These are phyloP conservation scores for Aspergillus carlsbadensis DNA, from an alignment of 495 filamentous ascomycete species.

Conservation along the genomic window DNA sequence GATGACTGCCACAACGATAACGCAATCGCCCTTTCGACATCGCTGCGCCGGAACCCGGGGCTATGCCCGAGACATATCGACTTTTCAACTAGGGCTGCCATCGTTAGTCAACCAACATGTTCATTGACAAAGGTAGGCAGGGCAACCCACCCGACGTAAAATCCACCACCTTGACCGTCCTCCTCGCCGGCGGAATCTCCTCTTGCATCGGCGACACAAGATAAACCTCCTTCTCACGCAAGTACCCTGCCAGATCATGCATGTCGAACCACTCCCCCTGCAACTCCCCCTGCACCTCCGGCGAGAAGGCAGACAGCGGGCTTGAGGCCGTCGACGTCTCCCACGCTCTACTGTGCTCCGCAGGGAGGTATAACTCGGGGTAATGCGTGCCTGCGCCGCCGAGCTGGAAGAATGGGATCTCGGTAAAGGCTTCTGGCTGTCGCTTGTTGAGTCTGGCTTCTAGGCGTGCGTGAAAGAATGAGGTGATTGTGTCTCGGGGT, in stretches of 20 bases:
- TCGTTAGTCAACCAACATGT: not conserved
- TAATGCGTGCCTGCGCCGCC: constrained; percentile 5
- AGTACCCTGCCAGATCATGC: not conserved
- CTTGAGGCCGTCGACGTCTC: not conserved
- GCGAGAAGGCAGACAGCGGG: not conserved
- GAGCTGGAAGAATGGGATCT: not conserved
- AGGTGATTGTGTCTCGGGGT: not conserved
- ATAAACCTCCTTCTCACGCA: not conserved
- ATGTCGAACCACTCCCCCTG: constrained; percentile 5
- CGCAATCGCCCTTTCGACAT: not conserved
- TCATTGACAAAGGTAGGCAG: not conserved
- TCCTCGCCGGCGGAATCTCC: not conserved
- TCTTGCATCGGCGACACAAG: not conserved
- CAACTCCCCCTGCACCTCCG: not conserved
- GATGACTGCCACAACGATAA: too few relatives aligned
- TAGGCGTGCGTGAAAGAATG: not conserved
- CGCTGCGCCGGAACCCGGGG: not conserved
- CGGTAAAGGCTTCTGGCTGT: not conserved
- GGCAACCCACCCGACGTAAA: not conserved
- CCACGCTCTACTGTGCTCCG: not conserved
- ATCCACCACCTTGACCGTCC: not conserved
- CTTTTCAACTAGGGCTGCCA: not conserved
- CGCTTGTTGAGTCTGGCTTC: not conserved
- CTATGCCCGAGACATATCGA: constrained; percentile 2
- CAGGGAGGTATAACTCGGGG: not conserved